Evolutionary conservation across 306 rosid genomes (phyloP), one percentile per base, ranked within the genome.

Genomic region (Cyclanthera cordifolia): DNA sequence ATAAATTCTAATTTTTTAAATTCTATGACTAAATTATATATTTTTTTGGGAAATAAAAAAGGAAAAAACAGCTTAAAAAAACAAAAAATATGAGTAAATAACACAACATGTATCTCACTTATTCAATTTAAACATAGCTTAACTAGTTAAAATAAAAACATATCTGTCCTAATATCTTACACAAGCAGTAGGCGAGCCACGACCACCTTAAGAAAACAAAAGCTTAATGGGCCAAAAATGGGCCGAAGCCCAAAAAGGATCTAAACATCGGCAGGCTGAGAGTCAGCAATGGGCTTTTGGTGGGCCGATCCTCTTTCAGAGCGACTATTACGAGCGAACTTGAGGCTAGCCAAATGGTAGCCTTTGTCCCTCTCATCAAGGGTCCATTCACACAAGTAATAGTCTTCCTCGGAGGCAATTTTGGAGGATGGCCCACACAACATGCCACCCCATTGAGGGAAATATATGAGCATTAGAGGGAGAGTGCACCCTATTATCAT

Each of bases 371-470:
- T 77, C 72, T 92, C 98, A 73, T 77, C 81, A 20, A 85, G 55
- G 69, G 59, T 84, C 96, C 95, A 92, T 69, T 89, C 96, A 0
- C 82, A 60, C 69, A 84, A 10, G 75, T 92, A 92, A 20, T 92
- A 92, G 23, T 89, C 98, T 71, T 85, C 93, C 57, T 92, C 98
- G 0, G 89, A 63, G 5, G 76, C 76, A 3, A 64, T 78, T 17
- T 72, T 79, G 17, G 70, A 71, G 0, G 90, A 73, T 9, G 88
- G 97, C 8, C 96, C 93, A 19, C 54, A 74, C 8, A 89, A 51
- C 93, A 92, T 87, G 8, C 97, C 87, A 6, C 97, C 97, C 97
- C 97, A 89, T 55, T 87, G 96, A 2, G 96, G 97, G 67, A 89
- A 92, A 43, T 84, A 70, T 11, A 92, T 80, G 8, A 89, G 64